These are phyloP conservation scores for Chaetomiaceae sp. DNA, from an alignment of 2,329 filamentous ascomycete species.

Conservation along the genomic window DNA sequence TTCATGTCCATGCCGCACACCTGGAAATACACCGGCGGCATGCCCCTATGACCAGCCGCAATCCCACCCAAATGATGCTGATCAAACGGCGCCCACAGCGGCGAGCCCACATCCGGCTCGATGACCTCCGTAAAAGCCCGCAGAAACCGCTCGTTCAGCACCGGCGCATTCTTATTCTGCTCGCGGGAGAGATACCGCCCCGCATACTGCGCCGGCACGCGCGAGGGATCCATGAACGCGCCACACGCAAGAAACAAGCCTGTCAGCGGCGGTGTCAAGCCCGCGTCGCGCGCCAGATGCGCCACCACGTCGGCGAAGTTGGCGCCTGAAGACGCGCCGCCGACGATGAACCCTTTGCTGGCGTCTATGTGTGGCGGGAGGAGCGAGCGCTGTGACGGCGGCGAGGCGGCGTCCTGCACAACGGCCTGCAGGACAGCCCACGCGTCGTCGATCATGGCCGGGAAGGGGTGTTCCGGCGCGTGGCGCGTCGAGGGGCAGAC, in stretches of 20 bases:
- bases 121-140: conserved; percentile 2
- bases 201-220: conserved; percentile 33
- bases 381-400: not conserved
- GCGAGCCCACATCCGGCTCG: not conserved
- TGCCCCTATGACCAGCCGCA: not conserved
- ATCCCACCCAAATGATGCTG: not conserved
- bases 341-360: conserved; percentile 10
- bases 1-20: conserved; percentile 8
- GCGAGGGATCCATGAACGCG: not conserved
- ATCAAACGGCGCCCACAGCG: conserved; percentile 5
- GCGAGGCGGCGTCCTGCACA: not conserved
- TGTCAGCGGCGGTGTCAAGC: conserved; percentile 13
- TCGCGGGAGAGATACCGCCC: conserved; percentile 33
- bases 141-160: conserved; percentile 28
- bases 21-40: conserved; percentile 6
- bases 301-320: conserved; percentile 12
- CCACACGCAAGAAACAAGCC: conserved; percentile 11
- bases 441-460: conserved; percentile 10
- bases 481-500: conserved; percentile 9
- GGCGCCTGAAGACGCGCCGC: conserved; percentile 14
- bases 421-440: conserved; percentile 5
- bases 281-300: conserved; percentile 13
- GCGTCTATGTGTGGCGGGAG: conserved; percentile 2
- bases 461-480: conserved; percentile 9
- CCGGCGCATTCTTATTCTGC: conserved; percentile 35